phyloP scores from a whole-genome alignment of 192 early-diverging fungal genomes.

The Backusella westeae region DNA sequence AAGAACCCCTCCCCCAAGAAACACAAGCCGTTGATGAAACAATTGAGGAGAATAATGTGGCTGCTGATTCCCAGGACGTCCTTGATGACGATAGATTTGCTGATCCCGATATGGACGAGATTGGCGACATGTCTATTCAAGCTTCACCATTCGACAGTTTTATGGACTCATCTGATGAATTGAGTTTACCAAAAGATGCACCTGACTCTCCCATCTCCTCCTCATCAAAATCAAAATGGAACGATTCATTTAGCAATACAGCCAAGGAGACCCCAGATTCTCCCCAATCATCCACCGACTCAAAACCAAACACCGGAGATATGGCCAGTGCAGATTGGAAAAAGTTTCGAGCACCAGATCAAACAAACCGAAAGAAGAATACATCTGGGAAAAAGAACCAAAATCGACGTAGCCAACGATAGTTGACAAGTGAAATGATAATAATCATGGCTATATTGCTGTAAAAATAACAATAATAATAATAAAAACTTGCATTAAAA shows the following conservation, averaged over 20 bases:
- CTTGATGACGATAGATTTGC: slow-evolving; percentile 1
- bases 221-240: not conserved
- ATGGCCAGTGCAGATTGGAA: not conserved
- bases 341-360: not conserved
- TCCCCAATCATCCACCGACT: not conserved
- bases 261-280: not conserved
- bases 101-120: not conserved
- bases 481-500: too few species aligned
- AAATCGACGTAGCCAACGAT: not conserved
- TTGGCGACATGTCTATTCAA: not conserved
- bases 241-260: not conserved
- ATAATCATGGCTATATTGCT: not conserved
- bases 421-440: not conserved
- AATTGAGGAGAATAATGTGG: not conserved
- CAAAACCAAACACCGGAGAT: not conserved
- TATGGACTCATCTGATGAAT: not conserved
- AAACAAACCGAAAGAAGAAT: not conserved
- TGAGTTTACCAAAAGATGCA: not conserved
- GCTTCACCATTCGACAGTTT: not conserved
- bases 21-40: too few species aligned
- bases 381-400: not conserved
- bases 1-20: not conserved
- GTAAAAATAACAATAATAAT: not conserved
- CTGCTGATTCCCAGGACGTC: not conserved
- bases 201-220: not conserved